Base-by-base conservation (phyloP, 2,329 filamentous ascomycete genomes). In the Emergomyces orientalis region DNA sequence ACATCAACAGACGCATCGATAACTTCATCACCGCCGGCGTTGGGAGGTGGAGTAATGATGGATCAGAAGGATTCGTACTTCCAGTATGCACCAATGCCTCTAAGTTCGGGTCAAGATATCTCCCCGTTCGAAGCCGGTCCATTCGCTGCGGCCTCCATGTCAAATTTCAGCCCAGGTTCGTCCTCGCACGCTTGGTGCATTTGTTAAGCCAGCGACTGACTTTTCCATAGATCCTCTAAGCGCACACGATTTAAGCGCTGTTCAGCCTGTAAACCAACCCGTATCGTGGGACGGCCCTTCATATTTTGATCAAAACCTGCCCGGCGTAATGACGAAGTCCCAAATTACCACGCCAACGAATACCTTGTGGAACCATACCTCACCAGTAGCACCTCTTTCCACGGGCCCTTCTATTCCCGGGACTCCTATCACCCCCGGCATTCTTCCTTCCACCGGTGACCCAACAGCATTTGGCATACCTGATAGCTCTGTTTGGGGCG, bases 1-100 rank as follows among this genome's bases (percentile, higher is more conserved):
- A 73, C 71, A 30, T 75, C 76, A 4, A 74, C 77, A 11, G 77
- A 79, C 34, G 76, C 77, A 14, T 81, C 81, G 13, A 76, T 76
- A 11, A 75, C 81, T 8, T 81, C 81, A 3, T 81, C 82, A 13
- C 81, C 82, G 27, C 72, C 72, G 32, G 72, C 75, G n/a, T 71
- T 73, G 7, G 71, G 69, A 7, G 60, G 66, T 37, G 71, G 68
- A 30, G 63, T 71, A 37, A 67, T 70, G 19, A 62, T 70, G 9
- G 75, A 77, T 6, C 71, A 74, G 27, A 65, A 69, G 9, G 75
- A 78, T 57, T 67, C 71, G 1, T 76, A 72, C 61, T 77, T 74
- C 59, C 68, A 71, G 34, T 77, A 77, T 58, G 69, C 69, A 39
- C 65, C 72, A 43, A 71, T 77, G 56, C 67, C 75, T 13, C 67